Percentiles rank a stretch among this genome's conserved stretches.
Conservation (phyloP, 441 rosid genomes). For the Erysimum cheiri region DNA sequence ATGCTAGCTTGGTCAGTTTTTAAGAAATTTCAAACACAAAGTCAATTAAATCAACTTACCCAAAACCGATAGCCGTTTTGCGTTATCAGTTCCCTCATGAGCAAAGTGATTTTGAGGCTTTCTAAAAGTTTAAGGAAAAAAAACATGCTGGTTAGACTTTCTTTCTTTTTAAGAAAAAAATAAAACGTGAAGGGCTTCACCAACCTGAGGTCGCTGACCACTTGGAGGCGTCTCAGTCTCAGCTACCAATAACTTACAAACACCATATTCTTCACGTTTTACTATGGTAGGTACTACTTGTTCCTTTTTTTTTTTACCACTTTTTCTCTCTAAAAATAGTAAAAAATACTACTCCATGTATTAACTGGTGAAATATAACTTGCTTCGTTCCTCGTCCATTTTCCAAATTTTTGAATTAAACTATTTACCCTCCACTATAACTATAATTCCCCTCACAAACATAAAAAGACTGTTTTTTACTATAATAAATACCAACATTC, state of each 20-base stretch:
- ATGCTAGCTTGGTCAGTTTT: neutral
- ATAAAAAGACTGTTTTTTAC: neutral
- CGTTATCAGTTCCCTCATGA: slow-evolving; percentile 23
- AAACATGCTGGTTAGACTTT: neutral
- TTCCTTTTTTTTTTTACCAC: no score
- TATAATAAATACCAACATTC: neutral
- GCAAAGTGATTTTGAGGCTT: slow-evolving; percentile 16
- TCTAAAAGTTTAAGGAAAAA: slow-evolving; percentile 4
- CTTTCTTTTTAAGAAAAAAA: neutral
- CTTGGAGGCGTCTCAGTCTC: slow-evolving; percentile 25
- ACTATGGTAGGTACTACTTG: slow-evolving; percentile 25
- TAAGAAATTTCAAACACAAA: neutral
- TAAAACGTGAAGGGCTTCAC: slow-evolving; percentile 39
- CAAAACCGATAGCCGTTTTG: neutral
- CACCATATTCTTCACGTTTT: slow-evolving; percentile 43
- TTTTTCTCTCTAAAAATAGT: no score
- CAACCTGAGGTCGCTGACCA: slow-evolving; percentile 35
- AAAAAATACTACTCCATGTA: neutral
- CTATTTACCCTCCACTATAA: neutral
- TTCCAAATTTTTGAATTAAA: neutral
- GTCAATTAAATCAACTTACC: neutral
- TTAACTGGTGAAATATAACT: neutral
- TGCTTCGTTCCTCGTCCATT: neutral
- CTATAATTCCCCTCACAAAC: neutral
- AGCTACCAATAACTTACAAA: slow-evolving; percentile 35